phyloP scores from a whole-genome alignment of 1,284 basidiomycete species.

The Ceratobasidium sp. region DNA sequence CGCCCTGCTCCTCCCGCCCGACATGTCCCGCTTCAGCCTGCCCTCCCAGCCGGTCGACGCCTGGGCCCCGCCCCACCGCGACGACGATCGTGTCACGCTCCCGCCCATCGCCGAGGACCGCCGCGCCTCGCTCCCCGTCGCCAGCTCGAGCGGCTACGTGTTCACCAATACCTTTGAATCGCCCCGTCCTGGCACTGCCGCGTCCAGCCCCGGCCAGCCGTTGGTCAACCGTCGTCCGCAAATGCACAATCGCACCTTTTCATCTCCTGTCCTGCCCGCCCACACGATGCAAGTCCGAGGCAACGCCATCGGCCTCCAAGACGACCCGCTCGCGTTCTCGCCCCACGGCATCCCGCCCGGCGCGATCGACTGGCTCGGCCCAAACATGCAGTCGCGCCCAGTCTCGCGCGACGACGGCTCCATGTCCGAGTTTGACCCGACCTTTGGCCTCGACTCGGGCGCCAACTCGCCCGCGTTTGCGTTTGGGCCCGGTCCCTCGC shows the following conservation, averaged over 20 bases:
- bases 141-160: conserved; percentile 38
- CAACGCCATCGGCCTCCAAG: conserved; percentile 23
- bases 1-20: conserved; percentile 25
- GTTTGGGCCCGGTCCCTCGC: conserved; percentile 43
- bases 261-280: conserved; percentile 39
- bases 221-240: conserved; percentile 25
- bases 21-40: conserved; percentile 34
- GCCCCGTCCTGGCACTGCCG: conserved; percentile 44
- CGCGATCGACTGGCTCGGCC: conserved; percentile 40
- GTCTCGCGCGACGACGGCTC: conserved; percentile 28
- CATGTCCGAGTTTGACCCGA: conserved; percentile 42
- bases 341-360: conserved; percentile 24
- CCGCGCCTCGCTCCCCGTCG: conserved; percentile 24
- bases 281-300: conserved; percentile 20
- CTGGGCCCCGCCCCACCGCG: conserved; percentile 27
- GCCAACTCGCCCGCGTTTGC: conserved; percentile 46
- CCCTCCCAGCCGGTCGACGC: conserved; percentile 17
- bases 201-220: conserved; percentile 21
- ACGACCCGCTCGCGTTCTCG: conserved; percentile 37
- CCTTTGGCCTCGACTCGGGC: conserved; percentile 38
- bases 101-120: conserved; percentile 40
- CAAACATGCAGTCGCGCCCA: conserved; percentile 9
- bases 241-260: conserved; percentile 38
- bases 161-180: conserved; percentile 50
- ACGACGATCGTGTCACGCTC: conserved; percentile 48